phyloP scores from a whole-genome alignment of 495 filamentous ascomycete species.

The Extremus antarcticus region DNA sequence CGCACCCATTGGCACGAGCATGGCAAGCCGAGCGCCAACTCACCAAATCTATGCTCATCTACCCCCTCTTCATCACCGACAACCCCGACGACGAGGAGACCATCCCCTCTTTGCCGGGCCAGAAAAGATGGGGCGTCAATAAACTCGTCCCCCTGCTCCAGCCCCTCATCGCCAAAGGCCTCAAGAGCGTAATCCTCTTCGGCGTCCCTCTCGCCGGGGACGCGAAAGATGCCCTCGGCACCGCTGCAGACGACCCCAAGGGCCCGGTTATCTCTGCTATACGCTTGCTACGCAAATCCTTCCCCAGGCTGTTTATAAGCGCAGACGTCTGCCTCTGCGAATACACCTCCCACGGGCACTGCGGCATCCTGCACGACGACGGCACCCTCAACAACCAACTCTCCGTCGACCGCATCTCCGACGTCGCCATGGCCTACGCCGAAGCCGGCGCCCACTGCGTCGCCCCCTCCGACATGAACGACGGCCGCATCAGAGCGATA shows the following conservation, averaged over 20 bases:
- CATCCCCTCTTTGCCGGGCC: constrained; percentile 80
- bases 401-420: constrained; percentile 84
- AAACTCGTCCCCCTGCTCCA: constrained; percentile 72
- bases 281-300: constrained; percentile 64
- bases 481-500: constrained; percentile 89
- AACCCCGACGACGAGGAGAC: constrained; percentile 81
- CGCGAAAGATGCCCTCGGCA: constrained; percentile 83
- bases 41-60: constrained; percentile 98
- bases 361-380: constrained; percentile 86
- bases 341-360: constrained; percentile 98
- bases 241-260: constrained; percentile 82
- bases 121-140: constrained; percentile 79
- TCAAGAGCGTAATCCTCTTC: constrained; percentile 88
- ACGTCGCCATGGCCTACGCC: constrained; percentile 88
- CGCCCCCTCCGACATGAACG: constrained; percentile 97
- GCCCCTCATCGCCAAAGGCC: constrained; percentile 76
- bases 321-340: constrained; percentile 95
- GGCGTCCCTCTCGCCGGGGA: constrained; percentile 73
- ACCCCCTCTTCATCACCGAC: constrained; percentile 93
- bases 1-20: constrained; percentile 75
- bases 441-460: constrained; percentile 91
- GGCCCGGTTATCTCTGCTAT: constrained; percentile 85
- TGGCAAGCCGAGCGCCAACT: constrained; percentile 97
- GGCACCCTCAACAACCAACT: constrained; percentile 83
- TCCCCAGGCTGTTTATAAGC: constrained; percentile 81